Conservation (phyloP, 768 basidiomycete species). For the Pisolithus microcarpus region DNA sequence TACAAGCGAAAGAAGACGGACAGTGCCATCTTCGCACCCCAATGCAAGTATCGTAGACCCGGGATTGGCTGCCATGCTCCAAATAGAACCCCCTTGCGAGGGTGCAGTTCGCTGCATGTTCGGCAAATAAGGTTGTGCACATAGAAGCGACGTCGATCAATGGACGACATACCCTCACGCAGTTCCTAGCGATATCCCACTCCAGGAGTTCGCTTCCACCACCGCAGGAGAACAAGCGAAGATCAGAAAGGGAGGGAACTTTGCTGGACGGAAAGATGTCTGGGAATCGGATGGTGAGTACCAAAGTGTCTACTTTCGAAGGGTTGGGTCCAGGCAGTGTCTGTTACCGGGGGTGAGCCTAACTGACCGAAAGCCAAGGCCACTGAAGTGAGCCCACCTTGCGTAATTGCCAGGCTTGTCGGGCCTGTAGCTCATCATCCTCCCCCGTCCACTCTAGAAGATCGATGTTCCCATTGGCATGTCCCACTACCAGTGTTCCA, state of each 20-base stretch:
- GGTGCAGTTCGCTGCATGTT: conserved; percentile 53
- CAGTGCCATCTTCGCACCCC: conserved; percentile 88
- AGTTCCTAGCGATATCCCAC: conserved; percentile 66
- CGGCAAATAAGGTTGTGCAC: conserved; percentile 1
- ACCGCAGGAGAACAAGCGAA: conserved; percentile 79
- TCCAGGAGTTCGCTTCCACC: conserved; percentile 81
- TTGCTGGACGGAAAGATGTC: conserved; percentile 40
- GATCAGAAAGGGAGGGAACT: conserved; percentile 50
- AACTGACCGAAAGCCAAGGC: conserved; percentile 7
- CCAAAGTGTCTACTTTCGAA: conserved; percentile 79
- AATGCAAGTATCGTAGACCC: conserved; percentile 76
- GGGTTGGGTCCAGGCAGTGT: conserved; percentile 67
- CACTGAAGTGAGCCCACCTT: conserved; percentile 44
- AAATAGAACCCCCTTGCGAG: conserved; percentile 87
- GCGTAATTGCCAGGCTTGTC: conserved; percentile 75
- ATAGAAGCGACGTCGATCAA: conserved; percentile 2
- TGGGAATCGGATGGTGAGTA: conserved; percentile 62
- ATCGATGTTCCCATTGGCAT: conserved; percentile 85
- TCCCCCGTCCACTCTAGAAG: conserved; percentile 76
- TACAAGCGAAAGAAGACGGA: conserved; percentile 75
- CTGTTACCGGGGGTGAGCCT: conserved; percentile 26
- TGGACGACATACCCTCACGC: conserved; percentile 49
- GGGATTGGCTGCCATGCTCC: conserved; percentile 85
- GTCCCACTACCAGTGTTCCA: conserved; percentile 74
- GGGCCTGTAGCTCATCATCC: conserved; percentile 45